Percentiles rank a stretch among this genome's conserved stretches.
Conservation (phyloP, 2,329 filamentous ascomycete genomes). For the Fonsecaea erecta region DNA sequence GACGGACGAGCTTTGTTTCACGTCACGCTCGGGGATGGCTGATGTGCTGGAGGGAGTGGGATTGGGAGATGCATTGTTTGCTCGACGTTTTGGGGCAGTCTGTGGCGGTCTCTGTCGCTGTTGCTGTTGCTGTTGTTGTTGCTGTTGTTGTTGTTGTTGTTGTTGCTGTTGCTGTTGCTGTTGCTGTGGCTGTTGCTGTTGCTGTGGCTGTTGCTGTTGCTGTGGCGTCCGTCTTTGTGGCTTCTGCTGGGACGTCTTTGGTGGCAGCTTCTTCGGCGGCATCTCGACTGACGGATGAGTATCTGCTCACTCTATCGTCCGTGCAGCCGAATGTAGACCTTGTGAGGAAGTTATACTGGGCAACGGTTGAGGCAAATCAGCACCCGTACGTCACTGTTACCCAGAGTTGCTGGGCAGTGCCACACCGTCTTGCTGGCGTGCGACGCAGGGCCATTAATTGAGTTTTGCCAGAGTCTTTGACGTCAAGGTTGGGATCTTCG, state of each 20-base stretch:
- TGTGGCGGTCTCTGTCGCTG: neutral
- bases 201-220: constrained; percentile 1
- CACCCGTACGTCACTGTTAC: too few species aligned
- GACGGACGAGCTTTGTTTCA: constrained; percentile 47
- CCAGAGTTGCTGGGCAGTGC: too few species aligned
- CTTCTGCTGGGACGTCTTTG: constrained; percentile 1
- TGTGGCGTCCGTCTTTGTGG: neutral
- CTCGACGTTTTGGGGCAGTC: constrained; percentile 8
- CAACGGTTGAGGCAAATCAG: too few species aligned
- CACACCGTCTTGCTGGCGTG: too few species aligned
- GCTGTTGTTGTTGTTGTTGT: neutral
- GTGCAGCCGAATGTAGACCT: neutral
- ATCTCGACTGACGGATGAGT: neutral
- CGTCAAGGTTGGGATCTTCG: too few species aligned
- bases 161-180: neutral
- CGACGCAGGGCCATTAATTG: too few species aligned
- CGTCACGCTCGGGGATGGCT: constrained; percentile 43
- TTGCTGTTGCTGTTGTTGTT: constrained; percentile 3
- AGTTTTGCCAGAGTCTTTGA: too few species aligned
- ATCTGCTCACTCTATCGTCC: neutral
- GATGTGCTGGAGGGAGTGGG: constrained; percentile 17
- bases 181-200: constrained; percentile 1
- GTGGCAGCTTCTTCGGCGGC: constrained; percentile 6
- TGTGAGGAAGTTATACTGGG: neutral
- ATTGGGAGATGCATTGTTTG: constrained; percentile 3